Evolutionary conservation across 2,329 filamentous ascomycete species (phyloP).

Genomic region (Fusarium temperatum): DNA sequence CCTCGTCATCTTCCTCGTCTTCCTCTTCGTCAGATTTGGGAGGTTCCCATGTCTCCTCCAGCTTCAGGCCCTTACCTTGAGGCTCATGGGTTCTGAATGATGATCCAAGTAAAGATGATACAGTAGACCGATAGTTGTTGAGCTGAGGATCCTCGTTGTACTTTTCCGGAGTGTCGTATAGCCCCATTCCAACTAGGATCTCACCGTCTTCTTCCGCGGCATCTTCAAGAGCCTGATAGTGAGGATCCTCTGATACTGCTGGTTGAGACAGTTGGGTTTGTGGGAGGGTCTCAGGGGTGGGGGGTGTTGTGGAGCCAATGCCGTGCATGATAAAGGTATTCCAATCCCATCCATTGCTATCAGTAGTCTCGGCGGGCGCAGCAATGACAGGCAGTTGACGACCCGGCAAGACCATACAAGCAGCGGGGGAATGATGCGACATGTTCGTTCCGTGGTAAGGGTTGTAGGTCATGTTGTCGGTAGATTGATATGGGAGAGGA

Average conservation of each 20-base stretch:
- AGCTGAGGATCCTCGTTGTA: constrained; percentile 58
- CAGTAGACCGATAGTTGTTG: constrained; percentile 64
- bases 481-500: constrained; percentile 55
- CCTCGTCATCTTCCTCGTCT: constrained; percentile 55
- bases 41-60: constrained; percentile 82
- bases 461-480: constrained; percentile 52
- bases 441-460: constrained; percentile 51
- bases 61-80: constrained; percentile 77
- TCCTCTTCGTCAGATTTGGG: constrained; percentile 70
- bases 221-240: constrained; percentile 61
- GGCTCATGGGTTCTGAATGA: constrained; percentile 56
- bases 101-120: constrained; percentile 63
- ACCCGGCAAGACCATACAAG: constrained; percentile 39
- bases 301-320: constrained; percentile 62
- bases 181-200: constrained; percentile 81
- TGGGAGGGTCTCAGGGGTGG: constrained; percentile 68
- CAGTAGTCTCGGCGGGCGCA: constrained; percentile 28
- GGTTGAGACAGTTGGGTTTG: constrained; percentile 60
- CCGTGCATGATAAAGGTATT: constrained; percentile 56
- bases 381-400: constrained; percentile 44
- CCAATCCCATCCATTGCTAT: constrained; percentile 51
- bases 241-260: constrained; percentile 59
- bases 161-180: constrained; percentile 78
- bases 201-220: constrained; percentile 68
- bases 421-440: constrained; percentile 43